phyloP scores from a whole-genome alignment of 768 basidiomycete genomes.

The Suillus subaureus region DNA sequence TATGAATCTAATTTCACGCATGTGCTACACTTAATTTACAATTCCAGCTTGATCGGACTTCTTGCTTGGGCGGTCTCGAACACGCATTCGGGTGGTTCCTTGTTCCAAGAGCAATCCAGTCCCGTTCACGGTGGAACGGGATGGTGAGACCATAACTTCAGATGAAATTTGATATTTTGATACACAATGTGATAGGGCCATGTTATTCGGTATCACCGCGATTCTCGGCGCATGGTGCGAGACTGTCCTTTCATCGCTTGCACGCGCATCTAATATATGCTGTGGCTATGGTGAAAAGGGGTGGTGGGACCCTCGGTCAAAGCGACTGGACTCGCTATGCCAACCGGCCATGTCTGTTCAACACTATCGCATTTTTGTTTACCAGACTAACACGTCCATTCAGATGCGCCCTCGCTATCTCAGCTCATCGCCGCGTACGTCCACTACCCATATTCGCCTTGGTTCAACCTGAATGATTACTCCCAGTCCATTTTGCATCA shows the following conservation, averaged over 20 bases:
- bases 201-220: conserved; percentile 1
- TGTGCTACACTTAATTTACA: neutral
- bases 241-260: neutral
- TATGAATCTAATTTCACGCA: neutral
- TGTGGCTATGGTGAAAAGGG: neutral
- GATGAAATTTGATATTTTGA: neutral
- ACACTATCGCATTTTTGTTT: neutral
- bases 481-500: conserved; percentile 17
- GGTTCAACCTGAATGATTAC: conserved; percentile 12
- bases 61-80: conserved; percentile 20
- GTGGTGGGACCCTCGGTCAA: neutral
- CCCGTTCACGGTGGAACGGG: conserved; percentile 10
- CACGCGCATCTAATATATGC: neutral
- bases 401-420: conserved; percentile 1
- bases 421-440: neutral
- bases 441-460: neutral
- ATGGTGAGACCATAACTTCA: neutral
- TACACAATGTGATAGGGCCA: neutral
- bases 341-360: conserved; percentile 1
- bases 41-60: conserved; percentile 20
- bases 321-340: conserved; percentile 4
- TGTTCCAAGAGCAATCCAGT: conserved; percentile 15
- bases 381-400: neutral
- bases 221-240: conserved; percentile 1
- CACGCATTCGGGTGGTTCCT: conserved; percentile 16